Conservation (phyloP, 257 asterid genomes). For the Primulina eburnea region DNA sequence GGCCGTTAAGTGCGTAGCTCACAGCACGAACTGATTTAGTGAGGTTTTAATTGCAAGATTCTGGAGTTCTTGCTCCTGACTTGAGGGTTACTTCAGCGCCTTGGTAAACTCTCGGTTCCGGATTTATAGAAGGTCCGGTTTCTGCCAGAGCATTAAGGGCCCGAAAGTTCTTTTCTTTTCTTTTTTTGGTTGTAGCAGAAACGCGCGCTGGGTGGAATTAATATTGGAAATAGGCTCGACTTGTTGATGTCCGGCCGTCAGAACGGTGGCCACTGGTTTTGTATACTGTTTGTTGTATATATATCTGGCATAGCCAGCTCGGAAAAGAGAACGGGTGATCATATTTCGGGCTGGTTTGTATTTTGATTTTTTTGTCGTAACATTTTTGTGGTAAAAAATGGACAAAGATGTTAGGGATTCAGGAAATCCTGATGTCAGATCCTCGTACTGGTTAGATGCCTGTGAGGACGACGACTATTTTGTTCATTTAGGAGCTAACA, state of each 20-base stretch:
- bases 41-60: not conserved
- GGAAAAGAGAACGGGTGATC: not conserved
- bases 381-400: constrained; percentile 31
- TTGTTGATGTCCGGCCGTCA: not conserved
- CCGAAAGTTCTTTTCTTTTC: too few relatives aligned
- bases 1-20: not conserved
- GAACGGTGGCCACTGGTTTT: not conserved
- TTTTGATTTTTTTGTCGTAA: too few relatives aligned
- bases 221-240: not conserved
- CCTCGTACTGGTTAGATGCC: constrained; percentile 90
- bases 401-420: constrained; percentile 46
- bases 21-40: not conserved
- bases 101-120: not conserved
- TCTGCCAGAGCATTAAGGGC: not conserved
- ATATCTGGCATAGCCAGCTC: not conserved
- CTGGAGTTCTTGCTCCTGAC: not conserved
- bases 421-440: constrained; percentile 37
- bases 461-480: constrained; percentile 79
- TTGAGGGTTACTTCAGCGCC: not conserved
- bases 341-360: not conserved
- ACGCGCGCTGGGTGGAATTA: not conserved
- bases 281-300: not conserved
- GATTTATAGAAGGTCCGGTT: not conserved
- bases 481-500: constrained; percentile 42
- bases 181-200: too few relatives aligned